Base-by-base conservation (phyloP, 2,329 filamentous ascomycete species). In the Sclerotiophoma versabilis region DNA sequence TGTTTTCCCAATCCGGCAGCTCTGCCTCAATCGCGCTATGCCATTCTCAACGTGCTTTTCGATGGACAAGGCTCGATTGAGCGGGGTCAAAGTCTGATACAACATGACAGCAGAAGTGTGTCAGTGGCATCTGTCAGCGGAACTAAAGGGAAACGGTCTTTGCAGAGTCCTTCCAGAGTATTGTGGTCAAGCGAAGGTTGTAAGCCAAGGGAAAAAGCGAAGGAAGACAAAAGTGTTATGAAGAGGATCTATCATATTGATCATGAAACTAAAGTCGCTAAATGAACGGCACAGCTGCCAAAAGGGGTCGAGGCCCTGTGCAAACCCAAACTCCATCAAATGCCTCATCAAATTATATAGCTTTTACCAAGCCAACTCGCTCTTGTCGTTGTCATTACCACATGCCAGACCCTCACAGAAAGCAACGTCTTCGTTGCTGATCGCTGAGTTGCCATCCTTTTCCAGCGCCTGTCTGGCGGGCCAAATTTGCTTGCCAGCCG, bases 401-500 rank as follows among this genome's bases (percentile, higher is more conserved):
- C 67, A 70, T 5, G 67, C 54, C 10, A 70, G 43, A 3, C 67
- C 66, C 45, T 65, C 62, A 27, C 67, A 70, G n/a, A 70, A 70
- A 8, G 57, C 67, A 14, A 68, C 58, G 42, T 69, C 60, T 17
- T 70, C 65, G n/a, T 64, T 64, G 27, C 59, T 68, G 11, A 63
- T 54, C 2, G 59, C 59, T 1, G 52, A 54, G 15, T 56, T 61
- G 8, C 61, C 61, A 3, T 57, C 57, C 19, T 54, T 55, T 42
- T 64, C 59, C 15, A 65, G 55, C 54, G 64, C 58, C 30, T 68
- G 79, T 36, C 72, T 74, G 1, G 82, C 82, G 0, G 83, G 83
- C 81, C 81, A 84, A 46, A 84, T 82, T 69, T 84, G 78, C 27
- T 68, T 59, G 7, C 77, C 77, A 0, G 66, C 74, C 2, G 70